Percentiles rank a stretch among this genome's conserved stretches.
Conservation (phyloP, 1,284 basidiomycete species). For the Puccinia hordei region DNA sequence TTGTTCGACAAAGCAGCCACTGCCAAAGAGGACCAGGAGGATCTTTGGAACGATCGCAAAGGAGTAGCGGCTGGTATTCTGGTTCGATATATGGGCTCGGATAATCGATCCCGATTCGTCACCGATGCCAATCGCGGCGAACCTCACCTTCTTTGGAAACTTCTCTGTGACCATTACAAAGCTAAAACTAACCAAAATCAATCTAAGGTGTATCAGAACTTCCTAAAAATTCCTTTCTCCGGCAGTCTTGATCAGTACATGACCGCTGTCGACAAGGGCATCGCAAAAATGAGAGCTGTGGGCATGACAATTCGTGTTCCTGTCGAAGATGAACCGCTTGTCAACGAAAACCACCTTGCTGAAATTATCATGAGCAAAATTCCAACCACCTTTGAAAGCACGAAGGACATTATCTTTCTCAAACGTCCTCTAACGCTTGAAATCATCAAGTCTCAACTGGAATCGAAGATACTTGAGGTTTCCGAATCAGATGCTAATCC, state of each 20-base stretch:
- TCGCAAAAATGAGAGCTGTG: no score
- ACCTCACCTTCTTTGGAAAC: background rate
- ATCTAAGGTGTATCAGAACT: background rate
- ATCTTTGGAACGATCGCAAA: no score
- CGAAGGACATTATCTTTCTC: background rate
- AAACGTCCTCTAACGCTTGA: background rate
- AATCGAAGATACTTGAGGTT: background rate
- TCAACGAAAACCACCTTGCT: background rate
- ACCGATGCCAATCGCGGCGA: no score
- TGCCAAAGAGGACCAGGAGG: no score
- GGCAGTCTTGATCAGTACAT: background rate
- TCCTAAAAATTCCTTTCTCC: background rate
- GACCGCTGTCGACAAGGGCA: background rate
- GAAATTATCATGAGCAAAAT: no score
- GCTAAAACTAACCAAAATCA: background rate
- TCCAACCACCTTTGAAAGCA: background rate
- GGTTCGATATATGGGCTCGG: no score
- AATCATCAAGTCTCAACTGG: background rate
- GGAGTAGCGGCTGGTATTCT: no score
- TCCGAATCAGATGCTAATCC: background rate
- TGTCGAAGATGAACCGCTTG: background rate
- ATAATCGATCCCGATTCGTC: no score
- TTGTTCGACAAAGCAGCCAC: no score
- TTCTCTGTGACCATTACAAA: background rate
- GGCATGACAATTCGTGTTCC: background rate